Evolutionary conservation across 2,329 filamentous ascomycete genomes (phyloP).

Genomic region (Aspergillus neoniger): DNA sequence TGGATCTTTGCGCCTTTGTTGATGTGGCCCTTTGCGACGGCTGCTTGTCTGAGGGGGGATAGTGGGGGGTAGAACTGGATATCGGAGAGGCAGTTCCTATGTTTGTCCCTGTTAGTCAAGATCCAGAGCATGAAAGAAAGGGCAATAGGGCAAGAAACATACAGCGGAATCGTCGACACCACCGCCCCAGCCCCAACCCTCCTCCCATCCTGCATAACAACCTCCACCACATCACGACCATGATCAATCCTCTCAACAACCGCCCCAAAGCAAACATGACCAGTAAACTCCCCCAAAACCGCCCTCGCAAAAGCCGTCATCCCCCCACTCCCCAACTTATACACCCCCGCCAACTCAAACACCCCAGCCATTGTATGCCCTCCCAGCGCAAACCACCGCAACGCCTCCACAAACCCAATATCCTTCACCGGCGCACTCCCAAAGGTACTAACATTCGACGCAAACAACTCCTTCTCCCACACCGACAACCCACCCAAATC

Average conservation of each 20-base stretch:
- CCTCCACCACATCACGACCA: background rate
- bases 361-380: conserved; percentile 25
- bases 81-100: conserved; percentile 14
- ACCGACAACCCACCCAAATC: conserved; percentile 7
- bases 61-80: conserved; percentile 33
- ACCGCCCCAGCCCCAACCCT: background rate
- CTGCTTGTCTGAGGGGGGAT: conserved; percentile 23
- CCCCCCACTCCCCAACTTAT: conserved; percentile 30
- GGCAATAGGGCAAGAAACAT: background rate
- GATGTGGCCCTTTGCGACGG: conserved; percentile 28
- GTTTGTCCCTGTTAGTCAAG: no score
- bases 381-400: conserved; percentile 35
- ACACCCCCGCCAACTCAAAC: conserved; percentile 26
- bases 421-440: conserved; percentile 18
- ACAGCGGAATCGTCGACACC: conserved; percentile 13
- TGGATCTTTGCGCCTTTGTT: conserved; percentile 35
- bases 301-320: conserved; percentile 23
- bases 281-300: conserved; percentile 15
- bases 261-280: conserved; percentile 14
- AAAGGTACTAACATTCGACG: conserved; percentile 23
- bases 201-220: background rate
- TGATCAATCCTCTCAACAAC: background rate
- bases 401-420: conserved; percentile 29
- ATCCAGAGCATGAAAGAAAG: no score
- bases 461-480: conserved; percentile 26